Evolutionary conservation across 2,329 filamentous ascomycete genomes (phyloP), one percentile per base, ranked within the genome.

Genomic region (Eutypella sp.): DNA sequence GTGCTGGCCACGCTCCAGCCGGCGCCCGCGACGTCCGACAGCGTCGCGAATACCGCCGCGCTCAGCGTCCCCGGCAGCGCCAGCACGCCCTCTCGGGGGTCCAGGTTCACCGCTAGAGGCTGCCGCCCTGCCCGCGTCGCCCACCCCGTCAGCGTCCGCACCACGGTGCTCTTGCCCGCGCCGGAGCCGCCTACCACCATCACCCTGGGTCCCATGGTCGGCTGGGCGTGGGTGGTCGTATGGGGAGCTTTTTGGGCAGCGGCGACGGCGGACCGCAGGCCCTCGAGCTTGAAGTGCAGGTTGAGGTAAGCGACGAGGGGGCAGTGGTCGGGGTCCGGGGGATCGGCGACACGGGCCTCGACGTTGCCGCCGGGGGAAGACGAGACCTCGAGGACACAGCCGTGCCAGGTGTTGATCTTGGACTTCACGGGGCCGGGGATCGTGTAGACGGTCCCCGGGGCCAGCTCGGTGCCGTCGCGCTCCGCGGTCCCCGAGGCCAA

Each of bases 381-480:
- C 37, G 76, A 81, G 48, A 96, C 75, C 66, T 96, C 88, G 49
- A 99, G 71, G 44, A 82, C 82, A 68, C 90, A 96, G 57, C 93
- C 92, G 60, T 92, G 83, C 85, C 89, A 96, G 42, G 91, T 95
- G 66, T 88, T 88, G 59, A 99, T 85, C 50, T 92, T 91, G 47
- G 87, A 87, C 71, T 95, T 95, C 55, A 79, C 80, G 46, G 89
- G n/a, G n/a, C n/a, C 87, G 39, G 79, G 78, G 67, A 99, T 92
- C 25, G 76, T 84, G 71, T 97, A 97, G 9, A 80, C 76, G 42
- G 86, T 85, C 46, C 85, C 86, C 9, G 81, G 77, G 10, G 90
- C 90, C 37, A 99, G 85, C 70, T 99, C 93, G 45, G 92, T 91
- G 62, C 93, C 93, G 63, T 97, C 96, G 61, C 95, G 82, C 67